These are phyloP conservation scores for Aspergillus fructus DNA, from an alignment of 2,329 filamentous ascomycete genomes.

Conservation along the genomic window DNA sequence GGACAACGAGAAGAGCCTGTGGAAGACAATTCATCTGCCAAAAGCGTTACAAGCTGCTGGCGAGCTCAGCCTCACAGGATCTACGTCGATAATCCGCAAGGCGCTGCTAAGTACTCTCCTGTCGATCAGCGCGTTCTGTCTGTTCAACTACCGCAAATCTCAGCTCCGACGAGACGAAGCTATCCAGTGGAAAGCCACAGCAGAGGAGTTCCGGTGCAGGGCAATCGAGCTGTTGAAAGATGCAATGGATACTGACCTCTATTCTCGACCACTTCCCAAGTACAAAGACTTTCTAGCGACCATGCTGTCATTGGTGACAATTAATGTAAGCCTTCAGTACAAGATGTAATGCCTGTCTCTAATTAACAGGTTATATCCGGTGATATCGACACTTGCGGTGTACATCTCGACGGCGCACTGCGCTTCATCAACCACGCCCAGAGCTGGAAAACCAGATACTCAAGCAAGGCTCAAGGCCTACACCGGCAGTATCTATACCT, in stretches of 20 bases:
- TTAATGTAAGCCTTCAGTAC: conserved; percentile 3
- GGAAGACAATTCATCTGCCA: conserved; percentile 12
- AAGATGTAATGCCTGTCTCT: neutral
- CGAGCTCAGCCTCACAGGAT: conserved; percentile 1
- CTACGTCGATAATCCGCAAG: conserved; percentile 1
- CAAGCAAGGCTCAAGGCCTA: conserved; percentile 6
- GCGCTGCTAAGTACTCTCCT: conserved; percentile 3
- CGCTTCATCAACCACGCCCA: conserved; percentile 2
- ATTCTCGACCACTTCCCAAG: neutral
- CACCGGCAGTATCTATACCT: conserved; percentile 12
- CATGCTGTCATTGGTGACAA: conserved; percentile 11
- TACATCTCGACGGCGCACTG: conserved; percentile 10
- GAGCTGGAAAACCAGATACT: conserved; percentile 1
- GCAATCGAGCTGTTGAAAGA: conserved; percentile 8
- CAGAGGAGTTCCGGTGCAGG: neutral
- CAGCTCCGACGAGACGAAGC: neutral
- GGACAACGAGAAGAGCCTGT: conserved; percentile 9
- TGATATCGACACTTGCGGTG: conserved; percentile 6
- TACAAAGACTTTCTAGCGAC: conserved; percentile 13
- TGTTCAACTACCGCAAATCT: conserved; percentile 2
- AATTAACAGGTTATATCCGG: conserved; percentile 8
- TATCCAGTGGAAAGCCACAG: neutral
- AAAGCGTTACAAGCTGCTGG: conserved; percentile 5
- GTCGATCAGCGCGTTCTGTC: conserved; percentile 10
- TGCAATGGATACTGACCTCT: neutral